Percentiles rank a stretch among this genome's conserved stretches.
These are phyloP conservation scores for Puccinia coronata DNA, from an alignment of 1,284 basidiomycete genomes.

Conservation along the genomic window DNA sequence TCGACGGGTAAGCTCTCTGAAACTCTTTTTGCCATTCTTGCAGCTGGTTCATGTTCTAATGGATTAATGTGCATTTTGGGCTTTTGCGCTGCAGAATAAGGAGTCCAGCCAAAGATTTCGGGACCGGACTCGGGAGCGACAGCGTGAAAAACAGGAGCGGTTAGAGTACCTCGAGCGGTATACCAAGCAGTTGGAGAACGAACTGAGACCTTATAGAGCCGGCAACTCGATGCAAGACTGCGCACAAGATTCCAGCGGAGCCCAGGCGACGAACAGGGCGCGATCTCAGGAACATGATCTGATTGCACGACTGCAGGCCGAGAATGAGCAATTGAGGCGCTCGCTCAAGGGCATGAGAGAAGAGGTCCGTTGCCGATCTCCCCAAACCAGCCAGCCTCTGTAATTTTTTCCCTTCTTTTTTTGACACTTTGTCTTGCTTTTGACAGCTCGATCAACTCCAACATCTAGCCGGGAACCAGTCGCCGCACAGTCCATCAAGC, in stretches of 20 bases:
- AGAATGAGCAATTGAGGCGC: conserved; percentile 25
- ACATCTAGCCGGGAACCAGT: not conserved
- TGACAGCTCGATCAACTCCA: not conserved
- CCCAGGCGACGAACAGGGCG: not conserved
- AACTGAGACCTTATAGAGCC: not conserved
- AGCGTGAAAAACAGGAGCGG: conserved; percentile 46
- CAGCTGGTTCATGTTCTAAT: not conserved
- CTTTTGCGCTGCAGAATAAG: conserved; percentile 23
- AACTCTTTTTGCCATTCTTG: too few relatives aligned
- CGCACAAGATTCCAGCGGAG: not conserved
- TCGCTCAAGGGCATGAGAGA: conserved; percentile 13
- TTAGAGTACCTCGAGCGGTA: conserved; percentile 35
- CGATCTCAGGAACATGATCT: not conserved
- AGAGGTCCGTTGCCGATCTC: conserved; percentile 1
- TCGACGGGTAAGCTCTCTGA: conserved; percentile 13
- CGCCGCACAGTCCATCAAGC: conserved; percentile 9
- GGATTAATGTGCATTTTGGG: not conserved
- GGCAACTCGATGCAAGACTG: not conserved
- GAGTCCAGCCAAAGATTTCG: conserved; percentile 47
- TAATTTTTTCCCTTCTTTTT: not conserved
- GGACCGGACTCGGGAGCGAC: conserved; percentile 46
- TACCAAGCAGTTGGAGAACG: conserved; percentile 31
- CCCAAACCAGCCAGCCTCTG: too few relatives aligned
- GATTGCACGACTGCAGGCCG: conserved; percentile 22
- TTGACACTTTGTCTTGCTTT: too few relatives aligned